Percentiles rank a stretch among this genome's conserved stretches.
These are phyloP conservation scores for Protostelium mycophagum DNA, from an alignment of 78 protist genomes.

Conservation along the genomic window DNA sequence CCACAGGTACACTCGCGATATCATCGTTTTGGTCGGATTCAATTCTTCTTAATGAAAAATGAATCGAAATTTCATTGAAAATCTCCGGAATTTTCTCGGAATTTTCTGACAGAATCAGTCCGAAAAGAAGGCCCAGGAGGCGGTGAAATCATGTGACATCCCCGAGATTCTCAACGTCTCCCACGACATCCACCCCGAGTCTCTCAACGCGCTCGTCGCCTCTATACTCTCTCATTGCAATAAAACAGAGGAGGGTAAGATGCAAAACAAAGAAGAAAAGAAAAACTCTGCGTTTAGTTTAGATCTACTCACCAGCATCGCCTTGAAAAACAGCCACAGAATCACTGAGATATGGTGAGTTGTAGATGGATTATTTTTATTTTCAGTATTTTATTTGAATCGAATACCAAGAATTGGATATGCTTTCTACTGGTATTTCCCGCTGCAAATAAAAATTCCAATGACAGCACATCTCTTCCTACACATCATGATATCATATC, in stretches of 20 bases:
- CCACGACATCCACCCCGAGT: background rate
- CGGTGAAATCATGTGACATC: background rate
- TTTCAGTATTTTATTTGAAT: too few relatives aligned
- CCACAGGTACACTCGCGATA: too few relatives aligned
- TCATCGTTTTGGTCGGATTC: too few relatives aligned
- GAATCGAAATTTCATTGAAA: background rate
- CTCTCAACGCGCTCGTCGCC: constrained; percentile 7
- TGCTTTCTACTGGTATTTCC: too few relatives aligned
- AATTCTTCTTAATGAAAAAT: too few relatives aligned
- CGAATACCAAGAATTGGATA: too few relatives aligned
- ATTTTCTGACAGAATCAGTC: background rate
- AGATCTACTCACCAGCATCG: background rate
- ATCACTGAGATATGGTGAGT: background rate
- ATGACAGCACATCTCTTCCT: too few relatives aligned
- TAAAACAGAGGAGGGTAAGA: background rate
- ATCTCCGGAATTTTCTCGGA: too few relatives aligned
- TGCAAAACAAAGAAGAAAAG: background rate
- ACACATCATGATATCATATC: too few relatives aligned
- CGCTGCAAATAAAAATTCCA: too few relatives aligned
- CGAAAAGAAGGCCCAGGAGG: background rate
- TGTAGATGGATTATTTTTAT: too few relatives aligned
- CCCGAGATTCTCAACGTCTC: background rate
- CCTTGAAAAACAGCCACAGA: background rate
- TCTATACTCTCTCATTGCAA: background rate
- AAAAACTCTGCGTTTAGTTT: background rate